phyloP scores from a whole-genome alignment of 2,329 filamentous ascomycete species.

The Botrytis porri region DNA sequence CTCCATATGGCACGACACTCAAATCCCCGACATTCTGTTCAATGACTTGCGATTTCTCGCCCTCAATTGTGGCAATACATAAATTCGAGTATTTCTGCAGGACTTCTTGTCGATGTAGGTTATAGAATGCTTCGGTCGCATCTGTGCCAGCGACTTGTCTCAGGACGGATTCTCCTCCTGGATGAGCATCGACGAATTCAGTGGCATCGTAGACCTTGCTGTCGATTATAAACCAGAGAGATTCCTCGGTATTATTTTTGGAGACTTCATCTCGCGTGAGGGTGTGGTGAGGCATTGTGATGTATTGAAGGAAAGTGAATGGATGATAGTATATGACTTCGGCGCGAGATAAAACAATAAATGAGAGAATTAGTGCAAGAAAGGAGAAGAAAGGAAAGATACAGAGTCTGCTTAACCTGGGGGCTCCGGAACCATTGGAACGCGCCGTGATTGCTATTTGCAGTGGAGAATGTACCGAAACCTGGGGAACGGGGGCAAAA shows the following conservation, averaged over 20 bases:
- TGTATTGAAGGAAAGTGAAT: not conserved
- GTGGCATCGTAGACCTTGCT: constrained; percentile 82
- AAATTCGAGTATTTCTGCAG: constrained; percentile 74
- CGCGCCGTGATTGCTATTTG: not conserved
- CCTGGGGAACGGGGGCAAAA: constrained; percentile 6
- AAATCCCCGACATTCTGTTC: constrained; percentile 68
- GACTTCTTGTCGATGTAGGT: constrained; percentile 89
- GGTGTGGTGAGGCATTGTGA: constrained; percentile 35
- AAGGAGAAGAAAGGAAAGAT: not conserved
- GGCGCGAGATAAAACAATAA: not conserved
- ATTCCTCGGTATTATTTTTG: constrained; percentile 69
- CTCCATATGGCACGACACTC: constrained; percentile 76
- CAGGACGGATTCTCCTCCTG: constrained; percentile 73
- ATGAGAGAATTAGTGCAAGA: not conserved
- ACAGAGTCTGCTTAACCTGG: not conserved
- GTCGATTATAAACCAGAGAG: constrained; percentile 77
- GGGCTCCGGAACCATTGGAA: not conserved
- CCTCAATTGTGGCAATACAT: constrained; percentile 70
- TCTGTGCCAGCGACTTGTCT: constrained; percentile 78
- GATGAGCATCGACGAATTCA: constrained; percentile 82
- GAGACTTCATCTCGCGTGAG: constrained; percentile 63
- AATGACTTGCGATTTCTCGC: constrained; percentile 72
- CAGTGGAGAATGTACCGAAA: not conserved
- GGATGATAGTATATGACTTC: not conserved
- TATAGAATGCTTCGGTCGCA: constrained; percentile 82